phyloP scores from a whole-genome alignment of 1,139 yeast species.

The Suhomyces panamericanus region DNA sequence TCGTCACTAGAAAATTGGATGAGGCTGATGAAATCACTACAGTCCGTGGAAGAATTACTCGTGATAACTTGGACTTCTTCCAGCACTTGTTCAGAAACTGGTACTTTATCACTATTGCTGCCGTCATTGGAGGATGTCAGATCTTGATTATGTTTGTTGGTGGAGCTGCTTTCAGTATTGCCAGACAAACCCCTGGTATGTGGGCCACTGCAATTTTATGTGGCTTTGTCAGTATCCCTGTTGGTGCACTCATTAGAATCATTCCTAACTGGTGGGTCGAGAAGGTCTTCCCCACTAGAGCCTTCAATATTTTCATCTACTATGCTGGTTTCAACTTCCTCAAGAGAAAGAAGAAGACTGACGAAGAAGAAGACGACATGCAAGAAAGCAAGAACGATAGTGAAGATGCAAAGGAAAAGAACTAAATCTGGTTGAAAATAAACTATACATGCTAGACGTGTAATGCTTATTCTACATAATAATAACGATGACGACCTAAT shows the following conservation, averaged over 20 bases:
- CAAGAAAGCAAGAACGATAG: background rate
- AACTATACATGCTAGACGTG: background rate
- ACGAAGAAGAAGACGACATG: constrained; percentile 5
- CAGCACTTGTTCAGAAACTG: constrained; percentile 78
- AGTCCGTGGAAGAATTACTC: constrained; percentile 57
- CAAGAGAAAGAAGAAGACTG: constrained; percentile 28
- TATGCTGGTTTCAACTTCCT: constrained; percentile 50
- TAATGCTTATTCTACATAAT: background rate
- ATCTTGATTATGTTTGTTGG: constrained; percentile 93
- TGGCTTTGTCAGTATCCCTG: constrained; percentile 81
- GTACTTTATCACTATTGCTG: constrained; percentile 72
- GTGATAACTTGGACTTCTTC: constrained; percentile 72
- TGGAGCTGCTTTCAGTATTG: constrained; percentile 89
- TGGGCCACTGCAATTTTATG: constrained; percentile 89
- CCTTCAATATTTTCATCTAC: constrained; percentile 49
- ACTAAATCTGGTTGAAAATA: background rate
- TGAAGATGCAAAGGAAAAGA: background rate
- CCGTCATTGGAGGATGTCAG: constrained; percentile 79
- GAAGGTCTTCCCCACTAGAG: constrained; percentile 63
- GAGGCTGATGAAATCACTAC: constrained; percentile 72
- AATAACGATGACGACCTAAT: constrained; percentile 1
- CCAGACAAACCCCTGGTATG: constrained; percentile 74
- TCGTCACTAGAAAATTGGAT: constrained; percentile 88
- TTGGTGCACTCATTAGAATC: constrained; percentile 71
- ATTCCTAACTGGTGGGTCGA: constrained; percentile 82